Percentiles rank a stretch among this genome's conserved stretches.
Evolutionary conservation across 2,329 filamentous ascomycete species (phyloP).

Genomic region (Sarocladiaceae sp.): DNA sequence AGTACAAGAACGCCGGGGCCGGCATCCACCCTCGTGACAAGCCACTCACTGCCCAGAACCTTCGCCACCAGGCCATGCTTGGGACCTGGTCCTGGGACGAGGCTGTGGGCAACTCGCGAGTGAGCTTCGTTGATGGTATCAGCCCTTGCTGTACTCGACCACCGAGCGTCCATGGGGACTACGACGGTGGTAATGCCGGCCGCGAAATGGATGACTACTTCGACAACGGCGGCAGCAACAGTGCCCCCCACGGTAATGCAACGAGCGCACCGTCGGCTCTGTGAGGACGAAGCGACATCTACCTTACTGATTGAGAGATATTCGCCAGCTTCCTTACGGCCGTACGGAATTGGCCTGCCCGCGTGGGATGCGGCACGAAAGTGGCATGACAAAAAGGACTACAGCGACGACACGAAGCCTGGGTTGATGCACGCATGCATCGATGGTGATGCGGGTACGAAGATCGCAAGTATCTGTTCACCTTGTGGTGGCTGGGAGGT

Average conservation of each 20-base stretch:
- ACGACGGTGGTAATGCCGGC: conserved; percentile 6
- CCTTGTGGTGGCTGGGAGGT: not conserved
- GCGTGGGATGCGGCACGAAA: conserved; percentile 5
- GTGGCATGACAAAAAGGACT: not conserved
- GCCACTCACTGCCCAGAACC: conserved; percentile 37
- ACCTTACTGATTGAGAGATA: too few relatives aligned
- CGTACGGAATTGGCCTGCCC: too few relatives aligned
- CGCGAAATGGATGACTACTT: conserved; percentile 6
- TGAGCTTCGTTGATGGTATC: conserved; percentile 28
- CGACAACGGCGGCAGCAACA: conserved; percentile 4
- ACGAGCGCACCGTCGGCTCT: not conserved
- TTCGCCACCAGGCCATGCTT: conserved; percentile 41
- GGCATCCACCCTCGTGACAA: conserved; percentile 36
- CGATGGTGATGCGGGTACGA: not conserved
- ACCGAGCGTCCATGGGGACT: conserved; percentile 27
- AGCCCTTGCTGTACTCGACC: conserved; percentile 39
- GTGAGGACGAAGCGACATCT: too few relatives aligned
- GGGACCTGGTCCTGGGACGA: conserved; percentile 24
- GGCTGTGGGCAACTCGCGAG: conserved; percentile 24
- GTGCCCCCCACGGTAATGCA: not conserved
- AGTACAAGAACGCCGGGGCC: conserved; percentile 20
- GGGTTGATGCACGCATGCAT: not conserved
- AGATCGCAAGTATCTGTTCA: not conserved
- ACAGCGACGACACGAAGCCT: not conserved
- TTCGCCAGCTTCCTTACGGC: too few relatives aligned